Conservation (phyloP, 2,329 filamentous ascomycete genomes). For the Geoglossum cookeanum region DNA sequence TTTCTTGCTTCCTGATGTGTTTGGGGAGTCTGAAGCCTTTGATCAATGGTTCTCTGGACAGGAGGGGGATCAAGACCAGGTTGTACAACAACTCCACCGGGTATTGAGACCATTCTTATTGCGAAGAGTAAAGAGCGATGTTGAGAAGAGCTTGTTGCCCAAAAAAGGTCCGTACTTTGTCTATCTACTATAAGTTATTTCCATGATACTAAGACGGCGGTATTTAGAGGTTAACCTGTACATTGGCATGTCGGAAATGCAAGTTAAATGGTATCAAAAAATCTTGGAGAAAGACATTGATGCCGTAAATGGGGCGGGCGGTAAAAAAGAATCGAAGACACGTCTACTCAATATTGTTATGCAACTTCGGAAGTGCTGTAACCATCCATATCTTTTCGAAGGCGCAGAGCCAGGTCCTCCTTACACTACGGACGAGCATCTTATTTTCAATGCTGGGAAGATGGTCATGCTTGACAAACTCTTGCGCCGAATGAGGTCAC, state of each 20-base stretch:
- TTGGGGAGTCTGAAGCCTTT: conserved; percentile 89
- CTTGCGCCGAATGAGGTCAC: conserved; percentile 58
- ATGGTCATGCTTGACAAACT: conserved; percentile 95
- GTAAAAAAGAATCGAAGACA: conserved; percentile 95
- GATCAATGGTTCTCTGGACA: conserved; percentile 96
- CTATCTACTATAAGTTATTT: too few relatives aligned
- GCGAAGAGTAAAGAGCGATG: conserved; percentile 89
- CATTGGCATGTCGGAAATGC: conserved; percentile 98
- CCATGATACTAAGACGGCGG: not conserved
- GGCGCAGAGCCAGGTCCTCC: conserved; percentile 92
- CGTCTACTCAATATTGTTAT: conserved; percentile 96
- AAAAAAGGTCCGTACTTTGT: conserved; percentile 42
- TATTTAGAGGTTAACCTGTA: conserved; percentile 68
- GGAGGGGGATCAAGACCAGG: conserved; percentile 77
- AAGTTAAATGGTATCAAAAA: conserved; percentile 97
- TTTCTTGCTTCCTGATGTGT: conserved; percentile 94
- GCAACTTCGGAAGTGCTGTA: conserved; percentile 97
- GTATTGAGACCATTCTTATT: conserved; percentile 86
- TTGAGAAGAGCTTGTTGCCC: conserved; percentile 90
- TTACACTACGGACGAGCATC: conserved; percentile 93
- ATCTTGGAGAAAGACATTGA: conserved; percentile 98
- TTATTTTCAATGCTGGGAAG: conserved; percentile 85
- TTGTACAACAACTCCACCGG: conserved; percentile 87
- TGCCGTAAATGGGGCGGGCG: conserved; percentile 87
- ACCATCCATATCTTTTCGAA: conserved; percentile 95